A percentile compares a stretch with the other conserved stretches of the same genome.
Conservation (phyloP, 805 yeast species). For the Lachancea quebecensis region DNA sequence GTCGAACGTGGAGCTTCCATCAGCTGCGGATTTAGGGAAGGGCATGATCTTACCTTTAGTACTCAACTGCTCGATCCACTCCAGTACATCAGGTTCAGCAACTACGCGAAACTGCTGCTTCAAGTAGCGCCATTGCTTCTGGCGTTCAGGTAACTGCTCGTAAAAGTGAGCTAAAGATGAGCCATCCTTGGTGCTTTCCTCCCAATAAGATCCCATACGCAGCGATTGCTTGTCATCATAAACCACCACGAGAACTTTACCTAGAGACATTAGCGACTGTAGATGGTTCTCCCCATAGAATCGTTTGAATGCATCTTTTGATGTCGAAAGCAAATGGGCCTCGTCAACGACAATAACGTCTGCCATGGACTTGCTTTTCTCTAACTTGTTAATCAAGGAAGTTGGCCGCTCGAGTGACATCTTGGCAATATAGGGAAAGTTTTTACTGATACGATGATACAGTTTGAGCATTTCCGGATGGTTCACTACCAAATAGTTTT, state of each 20-base stretch:
- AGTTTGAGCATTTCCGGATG: slow-evolving; percentile 44
- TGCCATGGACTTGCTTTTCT: slow-evolving; percentile 24
- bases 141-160: slow-evolving; percentile 14
- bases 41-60: slow-evolving; percentile 31
- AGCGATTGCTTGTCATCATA: slow-evolving; percentile 41
- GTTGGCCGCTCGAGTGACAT: slow-evolving; percentile 41
- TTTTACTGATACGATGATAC: slow-evolving; percentile 34
- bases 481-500: slow-evolving; percentile 37
- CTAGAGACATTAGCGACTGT: slow-evolving; percentile 34
- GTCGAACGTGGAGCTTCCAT: slow-evolving; percentile 23
- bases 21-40: slow-evolving; percentile 23
- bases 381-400: slow-evolving; percentile 34
- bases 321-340: slow-evolving; percentile 39
- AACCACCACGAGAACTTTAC: slow-evolving; percentile 37
- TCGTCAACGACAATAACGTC: slow-evolving; percentile 41
- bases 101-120: slow-evolving; percentile 39
- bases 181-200: slow-evolving; percentile 31
- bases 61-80: slow-evolving; percentile 37
- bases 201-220: slow-evolving; percentile 43
- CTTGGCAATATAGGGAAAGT: slow-evolving; percentile 34
- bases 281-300: slow-evolving; percentile 41
- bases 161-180: slow-evolving; percentile 28
- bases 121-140: slow-evolving; percentile 27
- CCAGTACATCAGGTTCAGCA: slow-evolving; percentile 33
- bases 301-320: slow-evolving; percentile 39